These are phyloP conservation scores for Phialophora macrospora DNA, from an alignment of 2,329 filamentous ascomycete species.

Conservation along the genomic window DNA sequence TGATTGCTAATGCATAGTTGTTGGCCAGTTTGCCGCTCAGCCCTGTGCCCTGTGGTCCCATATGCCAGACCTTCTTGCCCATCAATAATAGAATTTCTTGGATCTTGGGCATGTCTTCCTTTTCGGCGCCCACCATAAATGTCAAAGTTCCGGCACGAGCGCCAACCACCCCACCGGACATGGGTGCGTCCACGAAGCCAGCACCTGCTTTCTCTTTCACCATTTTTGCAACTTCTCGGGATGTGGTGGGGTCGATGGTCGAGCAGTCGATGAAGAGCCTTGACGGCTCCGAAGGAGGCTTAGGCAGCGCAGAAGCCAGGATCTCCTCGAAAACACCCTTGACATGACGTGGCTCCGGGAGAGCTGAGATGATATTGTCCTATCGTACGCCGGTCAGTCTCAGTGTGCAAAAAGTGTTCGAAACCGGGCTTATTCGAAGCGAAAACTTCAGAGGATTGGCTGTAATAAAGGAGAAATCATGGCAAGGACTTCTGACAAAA, in stretches of 20 bases:
- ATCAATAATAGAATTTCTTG: constrained; percentile 76
- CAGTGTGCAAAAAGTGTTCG: neutral
- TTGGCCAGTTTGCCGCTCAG: constrained; percentile 93
- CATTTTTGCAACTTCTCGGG: constrained; percentile 73
- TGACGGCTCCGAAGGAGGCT: constrained; percentile 56
- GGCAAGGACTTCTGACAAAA: constrained; percentile 55
- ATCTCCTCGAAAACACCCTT: constrained; percentile 80
- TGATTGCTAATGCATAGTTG: constrained; percentile 93
- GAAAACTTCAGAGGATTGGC: constrained; percentile 72
- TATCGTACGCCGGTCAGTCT: constrained; percentile 46
- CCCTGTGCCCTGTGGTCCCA: constrained; percentile 82
- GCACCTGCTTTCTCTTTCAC: constrained; percentile 61
- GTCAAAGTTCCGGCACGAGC: constrained; percentile 85
- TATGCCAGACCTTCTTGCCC: constrained; percentile 84
- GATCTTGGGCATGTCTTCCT: constrained; percentile 64
- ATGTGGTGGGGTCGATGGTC: constrained; percentile 90
- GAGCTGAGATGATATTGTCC: constrained; percentile 85
- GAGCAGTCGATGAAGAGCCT: constrained; percentile 94
- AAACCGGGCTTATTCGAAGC: neutral
- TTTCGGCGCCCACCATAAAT: constrained; percentile 86
- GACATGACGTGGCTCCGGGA: constrained; percentile 89
- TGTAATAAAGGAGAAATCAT: constrained; percentile 68
- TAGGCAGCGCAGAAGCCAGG: constrained; percentile 63
- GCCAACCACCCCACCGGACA: constrained; percentile 95
- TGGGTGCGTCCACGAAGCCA: constrained; percentile 88